phyloP scores from a whole-genome alignment of 2,329 filamentous ascomycete species.

The Stagonosporopsis rhizophila region DNA sequence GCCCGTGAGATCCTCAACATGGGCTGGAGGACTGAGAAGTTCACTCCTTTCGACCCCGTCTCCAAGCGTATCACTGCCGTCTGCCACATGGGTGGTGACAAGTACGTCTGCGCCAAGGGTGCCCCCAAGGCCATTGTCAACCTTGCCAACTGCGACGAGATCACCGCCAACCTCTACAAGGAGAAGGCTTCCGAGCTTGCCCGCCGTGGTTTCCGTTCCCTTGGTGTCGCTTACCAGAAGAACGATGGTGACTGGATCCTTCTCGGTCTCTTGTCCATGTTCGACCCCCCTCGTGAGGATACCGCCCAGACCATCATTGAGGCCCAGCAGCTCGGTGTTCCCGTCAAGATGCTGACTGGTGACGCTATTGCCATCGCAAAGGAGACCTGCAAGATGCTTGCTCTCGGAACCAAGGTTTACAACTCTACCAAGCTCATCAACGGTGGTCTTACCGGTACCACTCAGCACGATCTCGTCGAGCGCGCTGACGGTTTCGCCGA shows the following conservation, averaged over 20 bases:
- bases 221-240: constrained; percentile 80
- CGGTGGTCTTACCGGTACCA: constrained; percentile 75
- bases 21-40: constrained; percentile 79
- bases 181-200: constrained; percentile 78
- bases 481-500: constrained; percentile 76
- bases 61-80: constrained; percentile 79
- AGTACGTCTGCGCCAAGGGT: constrained; percentile 77
- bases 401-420: constrained; percentile 80
- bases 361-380: constrained; percentile 81
- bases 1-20: constrained; percentile 76
- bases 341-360: constrained; percentile 83
- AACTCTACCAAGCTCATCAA: constrained; percentile 80
- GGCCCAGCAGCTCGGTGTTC: constrained; percentile 76
- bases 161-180: constrained; percentile 71
- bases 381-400: constrained; percentile 83
- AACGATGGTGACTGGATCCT: constrained; percentile 76
- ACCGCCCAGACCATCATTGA: constrained; percentile 80
- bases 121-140: constrained; percentile 77
- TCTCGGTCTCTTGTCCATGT: constrained; percentile 80
- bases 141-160: constrained; percentile 71
- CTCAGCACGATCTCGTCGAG: constrained; percentile 78
- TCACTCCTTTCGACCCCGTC: constrained; percentile 79
- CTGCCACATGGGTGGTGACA: constrained; percentile 72
- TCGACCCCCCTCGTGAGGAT: constrained; percentile 79
- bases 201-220: constrained; percentile 79